phyloP scores from a whole-genome alignment of 306 rosid genomes.

The Datisca glomerata region DNA sequence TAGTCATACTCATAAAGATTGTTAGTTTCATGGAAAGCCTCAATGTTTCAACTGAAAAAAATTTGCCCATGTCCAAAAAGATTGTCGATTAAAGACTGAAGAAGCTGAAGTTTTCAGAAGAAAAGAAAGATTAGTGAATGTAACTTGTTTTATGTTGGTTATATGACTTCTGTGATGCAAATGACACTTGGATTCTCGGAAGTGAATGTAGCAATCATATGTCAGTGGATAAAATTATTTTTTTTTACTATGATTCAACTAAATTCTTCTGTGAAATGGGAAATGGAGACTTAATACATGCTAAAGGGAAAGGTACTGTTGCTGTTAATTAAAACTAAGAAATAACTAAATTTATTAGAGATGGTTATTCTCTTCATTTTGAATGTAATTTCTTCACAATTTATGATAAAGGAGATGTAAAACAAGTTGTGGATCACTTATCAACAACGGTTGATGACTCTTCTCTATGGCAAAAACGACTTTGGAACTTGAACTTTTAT shows the following conservation, averaged over 20 bases:
- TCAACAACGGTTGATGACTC: background rate
- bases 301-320: background rate
- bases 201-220: background rate
- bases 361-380: background rate
- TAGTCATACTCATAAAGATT: background rate
- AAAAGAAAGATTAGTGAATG: background rate
- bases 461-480: background rate
- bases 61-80: background rate
- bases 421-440: background rate
- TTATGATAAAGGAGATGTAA: background rate
- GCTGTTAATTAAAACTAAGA: background rate
- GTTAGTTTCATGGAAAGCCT: background rate
- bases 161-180: too few species aligned
- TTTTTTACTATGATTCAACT: background rate
- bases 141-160: too few species aligned
- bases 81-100: background rate
- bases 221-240: background rate
- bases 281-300: background rate
- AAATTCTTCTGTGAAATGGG: background rate
- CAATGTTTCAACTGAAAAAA: background rate
- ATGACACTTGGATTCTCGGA: background rate
- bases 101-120: background rate
- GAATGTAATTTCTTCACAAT: background rate
- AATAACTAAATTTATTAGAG: background rate
- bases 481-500: too few species aligned